Evolutionary conservation across 2,329 filamentous ascomycete genomes (phyloP).

Genomic region (Cadophora sp.): DNA sequence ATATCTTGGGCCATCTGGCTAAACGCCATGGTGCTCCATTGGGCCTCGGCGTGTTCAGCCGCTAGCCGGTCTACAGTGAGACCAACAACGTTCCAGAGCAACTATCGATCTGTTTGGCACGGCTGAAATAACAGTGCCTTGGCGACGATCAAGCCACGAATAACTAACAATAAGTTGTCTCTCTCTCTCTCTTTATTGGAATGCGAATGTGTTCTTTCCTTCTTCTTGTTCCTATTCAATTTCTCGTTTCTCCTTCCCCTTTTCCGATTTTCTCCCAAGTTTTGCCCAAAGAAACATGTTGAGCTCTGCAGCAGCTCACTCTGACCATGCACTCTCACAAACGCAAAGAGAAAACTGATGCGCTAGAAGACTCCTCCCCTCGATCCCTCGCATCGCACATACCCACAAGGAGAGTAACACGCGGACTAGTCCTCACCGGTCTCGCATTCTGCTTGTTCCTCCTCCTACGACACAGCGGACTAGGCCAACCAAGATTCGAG

Average conservation of each 20-base stretch:
- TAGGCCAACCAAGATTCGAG: slow-evolving; percentile 19
- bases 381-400: not conserved
- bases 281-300: not conserved
- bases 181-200: not conserved
- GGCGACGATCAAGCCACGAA: slow-evolving; percentile 15
- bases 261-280: too few species aligned
- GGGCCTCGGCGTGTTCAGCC: not conserved
- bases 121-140: slow-evolving; percentile 12
- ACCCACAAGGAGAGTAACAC: not conserved
- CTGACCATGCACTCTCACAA: slow-evolving; percentile 9
- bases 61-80: slow-evolving; percentile 5
- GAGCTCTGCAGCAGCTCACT: slow-evolving; percentile 4
- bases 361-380: not conserved
- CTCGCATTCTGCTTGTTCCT: not conserved
- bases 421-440: not conserved
- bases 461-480: slow-evolving; percentile 7
- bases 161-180: not conserved
- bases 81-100: slow-evolving; percentile 12
- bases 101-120: slow-evolving; percentile 4
- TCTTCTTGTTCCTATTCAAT: not conserved
- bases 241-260: not conserved
- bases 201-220: slow-evolving; percentile 1
- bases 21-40: slow-evolving; percentile 10
- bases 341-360: slow-evolving; percentile 12
- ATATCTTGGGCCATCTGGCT: not conserved